These are phyloP conservation scores for Fusarium veterinarium DNA, from an alignment of 2,329 filamentous ascomycete genomes.

Conservation along the genomic window DNA sequence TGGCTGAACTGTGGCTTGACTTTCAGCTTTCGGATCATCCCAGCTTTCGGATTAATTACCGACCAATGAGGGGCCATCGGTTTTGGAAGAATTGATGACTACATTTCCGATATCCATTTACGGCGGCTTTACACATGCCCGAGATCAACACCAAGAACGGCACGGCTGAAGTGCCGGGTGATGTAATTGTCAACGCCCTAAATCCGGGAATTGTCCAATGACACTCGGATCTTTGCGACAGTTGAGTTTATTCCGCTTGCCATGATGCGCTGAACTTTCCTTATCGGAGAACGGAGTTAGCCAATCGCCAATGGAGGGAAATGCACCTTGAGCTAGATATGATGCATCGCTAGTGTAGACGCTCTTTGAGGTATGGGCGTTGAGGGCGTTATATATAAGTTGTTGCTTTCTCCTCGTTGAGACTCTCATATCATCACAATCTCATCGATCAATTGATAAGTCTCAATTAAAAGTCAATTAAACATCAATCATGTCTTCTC, in stretches of 20 bases:
- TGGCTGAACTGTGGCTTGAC: constrained; percentile 41
- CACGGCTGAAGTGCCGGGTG: constrained; percentile 1
- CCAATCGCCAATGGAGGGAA: background rate
- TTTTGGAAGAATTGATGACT: constrained; percentile 36
- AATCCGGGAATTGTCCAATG: constrained; percentile 8
- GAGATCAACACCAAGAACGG: constrained; percentile 7
- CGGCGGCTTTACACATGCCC: constrained; percentile 35
- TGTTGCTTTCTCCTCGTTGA: too few relatives aligned
- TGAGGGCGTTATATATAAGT: constrained; percentile 6
- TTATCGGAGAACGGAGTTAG: constrained; percentile 4
- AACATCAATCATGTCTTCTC: constrained; percentile 46
- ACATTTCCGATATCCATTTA: constrained; percentile 22
- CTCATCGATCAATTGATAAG: background rate
- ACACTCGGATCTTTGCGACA: background rate
- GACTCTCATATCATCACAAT: background rate
- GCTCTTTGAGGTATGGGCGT: background rate
- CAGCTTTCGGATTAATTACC: constrained; percentile 21
- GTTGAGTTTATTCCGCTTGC: background rate
- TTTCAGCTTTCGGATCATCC: constrained; percentile 18
- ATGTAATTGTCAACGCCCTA: constrained; percentile 27
- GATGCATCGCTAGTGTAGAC: background rate
- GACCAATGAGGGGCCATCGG: constrained; percentile 25
- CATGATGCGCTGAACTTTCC: background rate
- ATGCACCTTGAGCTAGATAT: background rate
- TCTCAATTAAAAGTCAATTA: background rate